A percentile compares a stretch with the other conserved stretches of the same genome.
Evolutionary conservation across 2,329 filamentous ascomycete genomes (phyloP).

Genomic region (Fusarium proliferatum): DNA sequence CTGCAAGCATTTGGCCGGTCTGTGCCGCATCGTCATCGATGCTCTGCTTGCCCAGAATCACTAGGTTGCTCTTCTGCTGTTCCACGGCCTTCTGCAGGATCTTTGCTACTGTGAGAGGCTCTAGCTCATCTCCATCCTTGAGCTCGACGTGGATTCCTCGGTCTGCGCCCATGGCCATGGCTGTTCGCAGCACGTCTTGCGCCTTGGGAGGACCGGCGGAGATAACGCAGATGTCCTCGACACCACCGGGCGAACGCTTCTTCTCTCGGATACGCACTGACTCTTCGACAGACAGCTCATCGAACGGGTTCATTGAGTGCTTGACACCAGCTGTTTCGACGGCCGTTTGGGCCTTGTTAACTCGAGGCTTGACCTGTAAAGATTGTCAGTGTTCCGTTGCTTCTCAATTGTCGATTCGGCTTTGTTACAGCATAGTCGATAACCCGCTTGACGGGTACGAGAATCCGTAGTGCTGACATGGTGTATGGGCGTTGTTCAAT

Average conservation of each 20-base stretch:
- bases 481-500: conserved; percentile 45
- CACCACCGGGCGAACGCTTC: conserved; percentile 75
- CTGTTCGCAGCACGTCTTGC: conserved; percentile 89
- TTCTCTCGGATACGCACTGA: conserved; percentile 93
- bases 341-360: conserved; percentile 80
- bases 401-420: background rate
- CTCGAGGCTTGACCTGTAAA: conserved; percentile 72
- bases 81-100: conserved; percentile 82
- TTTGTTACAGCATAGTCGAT: conserved; percentile 83
- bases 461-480: conserved; percentile 77
- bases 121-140: conserved; percentile 79
- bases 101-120: conserved; percentile 94
- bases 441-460: conserved; percentile 85
- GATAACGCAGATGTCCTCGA: conserved; percentile 92
- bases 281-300: conserved; percentile 98
- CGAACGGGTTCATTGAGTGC: conserved; percentile 99
- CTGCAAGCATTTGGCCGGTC: conserved; percentile 98
- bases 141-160: conserved; percentile 88
- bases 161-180: conserved; percentile 99
- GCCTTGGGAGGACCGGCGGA: conserved; percentile 89
- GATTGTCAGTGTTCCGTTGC: conserved; percentile 22
- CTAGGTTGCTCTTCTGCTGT: conserved; percentile 88
- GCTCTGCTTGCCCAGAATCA: conserved; percentile 96
- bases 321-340: conserved; percentile 95
- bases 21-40: conserved; percentile 97